Conservation (phyloP, 129 eudicot genomes). For the Apium graveolens region DNA sequence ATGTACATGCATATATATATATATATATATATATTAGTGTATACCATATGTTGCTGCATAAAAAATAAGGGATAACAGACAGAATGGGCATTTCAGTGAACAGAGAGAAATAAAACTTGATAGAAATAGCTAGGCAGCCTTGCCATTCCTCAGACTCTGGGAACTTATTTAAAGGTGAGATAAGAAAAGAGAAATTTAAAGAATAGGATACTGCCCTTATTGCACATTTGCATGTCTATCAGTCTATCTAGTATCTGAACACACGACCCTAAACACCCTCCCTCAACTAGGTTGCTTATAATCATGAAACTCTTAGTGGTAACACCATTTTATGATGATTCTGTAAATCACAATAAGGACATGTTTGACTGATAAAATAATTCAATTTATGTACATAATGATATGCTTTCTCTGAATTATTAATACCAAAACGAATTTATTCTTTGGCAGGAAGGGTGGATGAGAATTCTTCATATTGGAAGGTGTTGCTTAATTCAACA, state of each 20-base stretch:
- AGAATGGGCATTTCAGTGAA: not conserved
- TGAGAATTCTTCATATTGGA: conserved; percentile 3
- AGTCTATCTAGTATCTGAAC: not conserved
- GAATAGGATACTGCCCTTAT: conserved; percentile 9
- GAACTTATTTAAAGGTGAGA: not conserved
- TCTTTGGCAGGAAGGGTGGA: conserved; percentile 10
- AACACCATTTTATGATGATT: not conserved
- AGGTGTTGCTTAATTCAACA: conserved; percentile 1
- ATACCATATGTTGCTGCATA: too few relatives aligned
- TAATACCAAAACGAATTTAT: conserved; percentile 11
- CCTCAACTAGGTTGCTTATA: not conserved
- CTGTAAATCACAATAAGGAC: conserved; percentile 7
- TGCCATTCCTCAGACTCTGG: conserved; percentile 10
- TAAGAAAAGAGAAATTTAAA: not conserved
- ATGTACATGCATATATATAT: not conserved
- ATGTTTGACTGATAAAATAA: conserved; percentile 10
- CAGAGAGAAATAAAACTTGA: not conserved
- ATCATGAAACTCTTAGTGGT: conserved; percentile 6
- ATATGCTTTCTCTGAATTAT: conserved; percentile 2
- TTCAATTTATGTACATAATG: not conserved
- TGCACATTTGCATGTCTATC: not conserved
- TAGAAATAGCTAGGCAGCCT: not conserved
- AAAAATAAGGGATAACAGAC: not conserved
- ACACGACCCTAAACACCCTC: not conserved
- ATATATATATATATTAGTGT: too few relatives aligned